Conservation (phyloP, 2,329 filamentous ascomycete genomes). For the Escovopsis weberi region DNA sequence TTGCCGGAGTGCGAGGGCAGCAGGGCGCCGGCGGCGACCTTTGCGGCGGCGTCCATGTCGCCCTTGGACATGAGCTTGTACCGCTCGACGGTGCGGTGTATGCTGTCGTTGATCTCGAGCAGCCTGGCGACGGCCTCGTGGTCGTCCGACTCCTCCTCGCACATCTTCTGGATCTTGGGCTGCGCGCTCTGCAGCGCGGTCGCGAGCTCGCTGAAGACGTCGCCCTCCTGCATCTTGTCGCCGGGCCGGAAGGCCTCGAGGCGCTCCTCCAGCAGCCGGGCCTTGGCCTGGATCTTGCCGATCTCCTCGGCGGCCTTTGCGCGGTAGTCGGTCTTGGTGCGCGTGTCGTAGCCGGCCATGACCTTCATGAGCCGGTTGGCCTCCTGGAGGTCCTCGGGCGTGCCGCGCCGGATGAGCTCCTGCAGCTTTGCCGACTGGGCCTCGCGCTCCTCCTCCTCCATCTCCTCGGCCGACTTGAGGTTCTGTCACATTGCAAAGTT, state of each 20-base stretch:
- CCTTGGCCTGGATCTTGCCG: slow-evolving; percentile 88
- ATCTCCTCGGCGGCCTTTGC: slow-evolving; percentile 96
- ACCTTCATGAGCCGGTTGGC: slow-evolving; percentile 97
- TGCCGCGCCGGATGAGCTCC: slow-evolving; percentile 83
- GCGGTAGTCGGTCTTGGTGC: slow-evolving; percentile 92
- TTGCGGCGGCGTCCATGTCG: slow-evolving; percentile 69
- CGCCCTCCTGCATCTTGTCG: slow-evolving; percentile 57
- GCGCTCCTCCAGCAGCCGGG: slow-evolving; percentile 81
- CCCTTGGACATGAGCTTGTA: slow-evolving; percentile 96
- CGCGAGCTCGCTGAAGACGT: slow-evolving; percentile 71
- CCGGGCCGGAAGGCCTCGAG: slow-evolving; percentile 70
- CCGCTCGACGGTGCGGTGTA: slow-evolving; percentile 87
- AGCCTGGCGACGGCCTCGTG: slow-evolving; percentile 90
- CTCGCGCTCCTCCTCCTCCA: slow-evolving; percentile 92
- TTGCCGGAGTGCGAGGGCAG: slow-evolving; percentile 38
- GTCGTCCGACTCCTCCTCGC: slow-evolving; percentile 95
- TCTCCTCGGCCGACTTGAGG: slow-evolving; percentile 90
- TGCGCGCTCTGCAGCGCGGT: slow-evolving; percentile 83
- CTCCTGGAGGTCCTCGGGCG: slow-evolving; percentile 87
- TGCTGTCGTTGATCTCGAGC: slow-evolving; percentile 96
- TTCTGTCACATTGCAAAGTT: slow-evolving; percentile 39
- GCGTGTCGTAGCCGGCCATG: slow-evolving; percentile 94
- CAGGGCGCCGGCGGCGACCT: slow-evolving; percentile 66
- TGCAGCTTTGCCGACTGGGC: slow-evolving; percentile 97
- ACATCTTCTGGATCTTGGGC: slow-evolving; percentile 99